Evolutionary conservation across 179 eudicot species (phyloP), one percentile per base, ranked within the genome.

Genomic region (Beta corolliflora): DNA sequence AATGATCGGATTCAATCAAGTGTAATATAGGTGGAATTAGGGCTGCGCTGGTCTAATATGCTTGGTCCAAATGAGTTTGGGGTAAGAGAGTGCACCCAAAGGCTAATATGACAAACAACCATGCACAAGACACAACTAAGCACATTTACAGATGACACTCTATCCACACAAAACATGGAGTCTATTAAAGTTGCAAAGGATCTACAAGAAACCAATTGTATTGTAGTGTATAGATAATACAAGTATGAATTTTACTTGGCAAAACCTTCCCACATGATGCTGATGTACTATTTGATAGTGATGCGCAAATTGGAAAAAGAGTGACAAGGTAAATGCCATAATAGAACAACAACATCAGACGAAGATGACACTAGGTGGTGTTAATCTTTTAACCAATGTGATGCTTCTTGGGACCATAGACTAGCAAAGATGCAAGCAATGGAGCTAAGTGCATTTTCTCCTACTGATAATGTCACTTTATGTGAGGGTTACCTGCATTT

Each of bases 311-410:
- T 8, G 53, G 9, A 69, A 18, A 36, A 67, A 67, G 15, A 5
- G 14, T 3, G 52, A 23, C 18, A 69, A 41, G 73, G 52, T 45
- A 18, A 69, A 19, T 45, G 25, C 53, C 73, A 45, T 14, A 41
- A 69, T 53, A 69, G 18, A 68, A 69, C 73, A 69, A 69, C 50
- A 2, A 23, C 50, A 44, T 69, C 29, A 69, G 29, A 69, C 73
- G 3, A 69, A 44, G 5, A 44, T 15, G 12, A 44, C 45, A 9
- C 4, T 19, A 25, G 45, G 18, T 44, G 25, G 53, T 69, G 73
- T 69, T 45, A 69, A 16, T 68, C 72, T 36, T 44, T 69, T 4
- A 5, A 69, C 73, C 54, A 69, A 8, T 8, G 44, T 69, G 53
- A 44, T 44, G 73, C 25, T 44, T 45, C 73, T 44, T 18, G 29